These are phyloP conservation scores for Polyplosphaeria fusca DNA, from an alignment of 495 filamentous ascomycete genomes.

Conservation along the genomic window DNA sequence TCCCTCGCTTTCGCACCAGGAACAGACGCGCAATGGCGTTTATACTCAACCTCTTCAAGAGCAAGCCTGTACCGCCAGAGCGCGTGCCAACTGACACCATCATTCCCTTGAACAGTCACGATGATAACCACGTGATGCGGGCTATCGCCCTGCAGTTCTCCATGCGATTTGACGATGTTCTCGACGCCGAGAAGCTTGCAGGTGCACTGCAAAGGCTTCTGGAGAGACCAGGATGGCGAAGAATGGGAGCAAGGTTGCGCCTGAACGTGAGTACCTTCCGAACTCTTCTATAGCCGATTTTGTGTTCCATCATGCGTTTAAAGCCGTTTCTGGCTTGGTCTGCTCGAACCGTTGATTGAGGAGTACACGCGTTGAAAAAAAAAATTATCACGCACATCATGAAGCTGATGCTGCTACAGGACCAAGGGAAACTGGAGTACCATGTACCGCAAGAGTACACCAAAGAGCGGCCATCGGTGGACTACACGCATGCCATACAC, in stretches of 20 bases:
- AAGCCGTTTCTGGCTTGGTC: no score
- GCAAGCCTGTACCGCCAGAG: slow-evolving; percentile 9
- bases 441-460: slow-evolving; percentile 8
- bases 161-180: slow-evolving; percentile 8
- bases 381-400: no score
- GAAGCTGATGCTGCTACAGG: no score
- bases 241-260: slow-evolving; percentile 10
- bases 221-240: slow-evolving; percentile 14
- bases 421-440: slow-evolving; percentile 23
- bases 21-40: no score
- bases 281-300: background rate
- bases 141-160: background rate
- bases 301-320: background rate
- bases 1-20: no score
- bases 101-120: background rate
- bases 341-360: background rate
- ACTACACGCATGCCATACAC: background rate
- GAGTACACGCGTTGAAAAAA: background rate
- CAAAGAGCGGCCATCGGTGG: background rate
- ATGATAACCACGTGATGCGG: slow-evolving; percentile 8
- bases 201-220: slow-evolving; percentile 8
- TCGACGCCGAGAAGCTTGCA: slow-evolving; percentile 10
- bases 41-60: slow-evolving; percentile 2
- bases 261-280: slow-evolving; percentile 11
- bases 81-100: slow-evolving; percentile 14